Evolutionary conservation across 2,329 filamentous ascomycete genomes (phyloP).

Genomic region (Pestalotiopsis fici): DNA sequence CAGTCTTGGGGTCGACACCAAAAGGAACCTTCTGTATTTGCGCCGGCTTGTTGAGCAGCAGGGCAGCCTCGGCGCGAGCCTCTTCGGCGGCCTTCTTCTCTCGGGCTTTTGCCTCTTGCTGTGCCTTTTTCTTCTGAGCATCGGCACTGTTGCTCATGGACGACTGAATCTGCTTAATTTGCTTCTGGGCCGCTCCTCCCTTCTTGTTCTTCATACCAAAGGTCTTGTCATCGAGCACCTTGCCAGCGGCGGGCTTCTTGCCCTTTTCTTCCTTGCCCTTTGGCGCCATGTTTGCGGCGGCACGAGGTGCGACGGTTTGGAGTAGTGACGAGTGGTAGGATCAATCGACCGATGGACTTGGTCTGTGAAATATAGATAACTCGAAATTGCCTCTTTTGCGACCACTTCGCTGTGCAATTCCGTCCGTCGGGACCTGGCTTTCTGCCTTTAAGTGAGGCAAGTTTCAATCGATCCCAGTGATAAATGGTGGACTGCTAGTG

Average conservation of each 20-base stretch:
- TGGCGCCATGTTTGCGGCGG: constrained; percentile 66
- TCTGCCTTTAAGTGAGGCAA: constrained; percentile 16
- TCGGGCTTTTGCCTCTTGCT: constrained; percentile 69
- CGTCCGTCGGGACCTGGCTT: not conserved
- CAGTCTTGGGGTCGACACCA: constrained; percentile 96
- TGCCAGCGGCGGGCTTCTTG: constrained; percentile 59
- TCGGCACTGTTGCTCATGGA: constrained; percentile 81
- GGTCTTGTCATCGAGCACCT: constrained; percentile 87
- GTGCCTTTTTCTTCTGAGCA: constrained; percentile 76
- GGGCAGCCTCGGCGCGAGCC: constrained; percentile 77
- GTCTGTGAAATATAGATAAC: not conserved
- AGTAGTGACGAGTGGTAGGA: not conserved
- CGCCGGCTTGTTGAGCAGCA: constrained; percentile 86
- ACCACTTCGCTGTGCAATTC: not conserved
- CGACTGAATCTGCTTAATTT: constrained; percentile 81
- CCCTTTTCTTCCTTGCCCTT: constrained; percentile 59
- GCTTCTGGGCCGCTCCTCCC: constrained; percentile 84
- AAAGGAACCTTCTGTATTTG: constrained; percentile 98
- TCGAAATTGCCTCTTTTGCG: not conserved
- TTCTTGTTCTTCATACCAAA: constrained; percentile 99
- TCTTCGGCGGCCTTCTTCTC: constrained; percentile 91
- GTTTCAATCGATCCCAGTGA: constrained; percentile 3
- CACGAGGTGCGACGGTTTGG: not conserved
- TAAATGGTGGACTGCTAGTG: constrained; percentile 21
- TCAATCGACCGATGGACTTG: not conserved